Conservation (phyloP, 2,329 filamentous ascomycete species). For the Cercospora sp. region DNA sequence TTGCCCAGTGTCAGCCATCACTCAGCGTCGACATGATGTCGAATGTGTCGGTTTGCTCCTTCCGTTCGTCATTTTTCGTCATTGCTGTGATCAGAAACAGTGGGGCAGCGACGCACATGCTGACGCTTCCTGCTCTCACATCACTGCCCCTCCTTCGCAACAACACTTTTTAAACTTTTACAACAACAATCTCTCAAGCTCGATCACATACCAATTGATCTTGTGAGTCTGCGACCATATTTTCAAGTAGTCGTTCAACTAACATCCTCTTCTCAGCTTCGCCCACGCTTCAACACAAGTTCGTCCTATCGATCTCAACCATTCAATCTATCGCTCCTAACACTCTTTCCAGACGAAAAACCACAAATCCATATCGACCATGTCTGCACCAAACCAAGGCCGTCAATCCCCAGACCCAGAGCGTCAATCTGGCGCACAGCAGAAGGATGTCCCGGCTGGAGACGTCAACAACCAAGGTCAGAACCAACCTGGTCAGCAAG, state of each 20-base stretch:
- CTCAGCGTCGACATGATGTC: constrained; percentile 7
- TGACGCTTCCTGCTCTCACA: constrained; percentile 5
- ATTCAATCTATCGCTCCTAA: background rate
- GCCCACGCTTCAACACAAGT: background rate
- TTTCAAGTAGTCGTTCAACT: background rate
- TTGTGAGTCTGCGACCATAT: background rate
- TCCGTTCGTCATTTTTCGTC: constrained; percentile 2
- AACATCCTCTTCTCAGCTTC: background rate
- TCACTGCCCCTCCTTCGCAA: constrained; percentile 9
- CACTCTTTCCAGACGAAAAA: background rate
- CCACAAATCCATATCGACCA: constrained; percentile 43
- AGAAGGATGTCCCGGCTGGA: constrained; percentile 58
- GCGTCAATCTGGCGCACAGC: constrained; percentile 60
- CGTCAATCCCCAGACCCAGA: constrained; percentile 78
- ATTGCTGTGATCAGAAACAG: constrained; percentile 5
- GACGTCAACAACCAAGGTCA: constrained; percentile 50
- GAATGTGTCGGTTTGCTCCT: background rate
- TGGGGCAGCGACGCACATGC: background rate
- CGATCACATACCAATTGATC: background rate
- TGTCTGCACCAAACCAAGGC: constrained; percentile 65
- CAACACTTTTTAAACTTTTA: constrained; percentile 9
- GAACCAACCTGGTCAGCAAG: constrained; percentile 40
- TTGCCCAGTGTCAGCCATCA: constrained; percentile 9
- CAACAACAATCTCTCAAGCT: background rate
- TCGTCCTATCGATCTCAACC: background rate